phyloP scores from a whole-genome alignment of 225 moss, liverwort and hornwort species.

The Straminergon stramineum region DNA sequence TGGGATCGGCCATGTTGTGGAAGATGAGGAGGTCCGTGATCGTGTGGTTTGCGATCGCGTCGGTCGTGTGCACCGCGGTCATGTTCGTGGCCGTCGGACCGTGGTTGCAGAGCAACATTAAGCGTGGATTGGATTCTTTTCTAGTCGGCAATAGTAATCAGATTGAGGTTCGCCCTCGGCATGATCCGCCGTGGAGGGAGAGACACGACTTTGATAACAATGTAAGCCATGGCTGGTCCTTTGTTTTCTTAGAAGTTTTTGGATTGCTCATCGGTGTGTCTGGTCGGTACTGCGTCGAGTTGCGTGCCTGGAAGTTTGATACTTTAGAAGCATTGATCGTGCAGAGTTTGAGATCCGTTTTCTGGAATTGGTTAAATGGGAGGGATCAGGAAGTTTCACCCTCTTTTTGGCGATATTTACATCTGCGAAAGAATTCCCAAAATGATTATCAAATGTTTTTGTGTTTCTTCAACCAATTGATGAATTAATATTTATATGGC shows the following conservation, averaged over 20 bases:
- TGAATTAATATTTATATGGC: neutral
- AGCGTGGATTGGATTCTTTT: constrained; percentile 17
- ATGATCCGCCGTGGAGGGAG: constrained; percentile 8
- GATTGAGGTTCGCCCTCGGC: constrained; percentile 10
- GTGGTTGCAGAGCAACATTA: constrained; percentile 9
- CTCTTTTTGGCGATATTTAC: neutral
- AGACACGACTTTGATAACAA: neutral
- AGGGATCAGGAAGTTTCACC: neutral
- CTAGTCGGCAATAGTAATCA: neutral
- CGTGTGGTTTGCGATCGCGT: constrained; percentile 10
- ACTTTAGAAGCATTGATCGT: neutral
- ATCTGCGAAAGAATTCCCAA: neutral
- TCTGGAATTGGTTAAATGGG: neutral
- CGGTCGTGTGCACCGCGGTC: constrained; percentile 12
- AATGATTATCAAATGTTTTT: neutral
- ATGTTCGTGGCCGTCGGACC: constrained; percentile 8
- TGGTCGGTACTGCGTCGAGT: neutral
- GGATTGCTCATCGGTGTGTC: neutral
- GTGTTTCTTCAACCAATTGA: neutral
- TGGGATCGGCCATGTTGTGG: neutral
- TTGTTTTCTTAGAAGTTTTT: neutral
- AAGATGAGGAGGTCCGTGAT: constrained; percentile 1
- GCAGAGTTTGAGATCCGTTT: neutral
- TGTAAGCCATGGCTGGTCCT: neutral
- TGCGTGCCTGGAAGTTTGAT: neutral